phyloP scores from a whole-genome alignment of 306 rosid species.

The Bauhinia variegata region DNA sequence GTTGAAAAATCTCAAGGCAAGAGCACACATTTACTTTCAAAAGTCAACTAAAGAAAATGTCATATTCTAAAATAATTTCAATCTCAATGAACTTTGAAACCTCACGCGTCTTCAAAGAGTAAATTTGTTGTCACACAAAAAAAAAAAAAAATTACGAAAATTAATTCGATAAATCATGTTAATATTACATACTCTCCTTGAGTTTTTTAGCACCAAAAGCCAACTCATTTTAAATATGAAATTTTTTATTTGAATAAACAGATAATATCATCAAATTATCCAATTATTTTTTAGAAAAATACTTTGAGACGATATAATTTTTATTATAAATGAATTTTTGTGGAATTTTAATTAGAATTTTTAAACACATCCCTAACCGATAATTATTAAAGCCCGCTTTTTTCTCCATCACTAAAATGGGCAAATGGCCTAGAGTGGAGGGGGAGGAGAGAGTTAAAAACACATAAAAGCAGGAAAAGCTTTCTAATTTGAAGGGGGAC shows the following conservation, averaged over 20 bases:
- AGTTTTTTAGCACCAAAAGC: no score
- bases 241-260: no score
- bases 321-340: no score
- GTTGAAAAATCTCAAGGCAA: background rate
- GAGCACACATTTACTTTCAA: background rate
- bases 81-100: background rate
- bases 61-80: background rate
- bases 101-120: background rate
- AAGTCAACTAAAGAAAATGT: background rate
- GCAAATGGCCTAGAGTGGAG: background rate
- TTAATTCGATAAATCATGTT: background rate
- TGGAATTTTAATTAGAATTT: background rate
- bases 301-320: background rate
- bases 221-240: no score
- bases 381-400: background rate
- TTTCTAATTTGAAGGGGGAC: background rate
- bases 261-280: no score
- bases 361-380: background rate
- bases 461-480: background rate
- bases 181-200: background rate
- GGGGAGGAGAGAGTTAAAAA: slow-evolving; percentile 28
- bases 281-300: no score
- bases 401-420: slow-evolving; percentile 13
- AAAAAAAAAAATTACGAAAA: background rate
- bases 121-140: background rate